Percentiles rank a stretch among this genome's conserved stretches.
phyloP scores from a whole-genome alignment of 495 filamentous ascomycete genomes.

The Xylaria venustula region DNA sequence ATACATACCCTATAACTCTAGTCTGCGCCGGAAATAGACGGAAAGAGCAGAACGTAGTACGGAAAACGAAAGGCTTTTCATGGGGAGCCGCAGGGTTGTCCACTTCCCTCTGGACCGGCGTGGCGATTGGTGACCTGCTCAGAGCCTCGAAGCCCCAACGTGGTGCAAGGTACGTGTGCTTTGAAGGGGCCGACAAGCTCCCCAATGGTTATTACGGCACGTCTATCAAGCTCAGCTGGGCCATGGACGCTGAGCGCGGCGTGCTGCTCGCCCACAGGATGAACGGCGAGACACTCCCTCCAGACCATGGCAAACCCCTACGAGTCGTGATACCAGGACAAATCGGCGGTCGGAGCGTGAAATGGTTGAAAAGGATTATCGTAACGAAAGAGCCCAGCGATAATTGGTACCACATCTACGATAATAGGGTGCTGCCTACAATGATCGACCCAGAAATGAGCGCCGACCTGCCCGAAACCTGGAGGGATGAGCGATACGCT shows the following conservation, averaged over 20 bases:
- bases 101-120: slow-evolving; percentile 87
- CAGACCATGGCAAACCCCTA: slow-evolving; percentile 87
- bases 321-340: slow-evolving; percentile 87
- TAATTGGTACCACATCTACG: slow-evolving; percentile 97
- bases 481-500: slow-evolving; percentile 89
- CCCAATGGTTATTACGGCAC: slow-evolving; percentile 93
- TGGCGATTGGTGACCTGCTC: slow-evolving; percentile 72
- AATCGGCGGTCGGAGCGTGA: slow-evolving; percentile 92
- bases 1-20: slow-evolving; percentile 84
- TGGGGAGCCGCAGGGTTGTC: slow-evolving; percentile 92
- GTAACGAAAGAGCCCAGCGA: slow-evolving; percentile 77
- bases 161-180: slow-evolving; percentile 81
- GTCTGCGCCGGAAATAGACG: slow-evolving; percentile 93
- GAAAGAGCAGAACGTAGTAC: slow-evolving; percentile 90
- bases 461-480: slow-evolving; percentile 71
- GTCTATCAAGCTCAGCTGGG: slow-evolving; percentile 85
- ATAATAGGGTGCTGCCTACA: slow-evolving; percentile 89
- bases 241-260: slow-evolving; percentile 77
- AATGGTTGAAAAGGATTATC: slow-evolving; percentile 87
- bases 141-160: slow-evolving; percentile 64
- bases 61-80: slow-evolving; percentile 94
- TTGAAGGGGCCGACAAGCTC: slow-evolving; percentile 88
- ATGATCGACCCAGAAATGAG: slow-evolving; percentile 83
- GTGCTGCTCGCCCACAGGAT: slow-evolving; percentile 91
- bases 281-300: slow-evolving; percentile 82